These are phyloP conservation scores for Ceratocystis alfenasii DNA, from an alignment of 2,329 filamentous ascomycete species.

Conservation along the genomic window DNA sequence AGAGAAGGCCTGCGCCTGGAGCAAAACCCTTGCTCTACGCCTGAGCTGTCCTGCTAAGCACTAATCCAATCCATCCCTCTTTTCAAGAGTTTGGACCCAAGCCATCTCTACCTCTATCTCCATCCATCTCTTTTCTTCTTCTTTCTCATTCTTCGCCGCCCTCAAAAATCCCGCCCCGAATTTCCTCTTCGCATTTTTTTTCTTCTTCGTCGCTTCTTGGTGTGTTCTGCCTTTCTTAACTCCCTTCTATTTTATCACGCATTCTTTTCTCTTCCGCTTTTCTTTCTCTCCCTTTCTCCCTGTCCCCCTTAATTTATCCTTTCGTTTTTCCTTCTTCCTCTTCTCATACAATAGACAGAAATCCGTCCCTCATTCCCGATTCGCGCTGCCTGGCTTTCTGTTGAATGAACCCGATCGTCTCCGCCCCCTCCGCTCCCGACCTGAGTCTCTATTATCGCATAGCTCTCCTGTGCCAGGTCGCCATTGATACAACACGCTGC, in stretches of 20 bases:
- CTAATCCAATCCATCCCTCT: slow-evolving; percentile 4
- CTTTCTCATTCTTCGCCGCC: not conserved
- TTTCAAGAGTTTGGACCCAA: slow-evolving; percentile 4
- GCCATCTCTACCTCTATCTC: not conserved
- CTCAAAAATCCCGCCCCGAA: not conserved
- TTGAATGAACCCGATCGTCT: slow-evolving; percentile 7
- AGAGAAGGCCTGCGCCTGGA: slow-evolving; percentile 18
- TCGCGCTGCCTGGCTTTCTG: not conserved
- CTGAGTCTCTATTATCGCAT: not conserved
- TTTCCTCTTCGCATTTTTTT: not conserved
- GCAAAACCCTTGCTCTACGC: slow-evolving; percentile 19
- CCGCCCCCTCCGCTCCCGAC: not conserved
- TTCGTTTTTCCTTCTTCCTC: not conserved
- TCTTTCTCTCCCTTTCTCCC: not conserved
- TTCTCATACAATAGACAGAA: not conserved
- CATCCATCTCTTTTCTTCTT: slow-evolving; percentile 8
- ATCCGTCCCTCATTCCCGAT: not conserved
- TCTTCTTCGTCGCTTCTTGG: not conserved
- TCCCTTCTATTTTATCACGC: not conserved
- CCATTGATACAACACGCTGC: not conserved
- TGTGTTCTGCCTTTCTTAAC: not conserved
- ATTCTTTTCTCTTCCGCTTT: not conserved
- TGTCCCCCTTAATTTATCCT: slow-evolving; percentile 8
- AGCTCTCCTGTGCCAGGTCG: not conserved
- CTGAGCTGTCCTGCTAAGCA: slow-evolving; percentile 18